These are phyloP conservation scores for Simmondsia chinensis DNA, from an alignment of 148 eudicot genomes.

Conservation along the genomic window DNA sequence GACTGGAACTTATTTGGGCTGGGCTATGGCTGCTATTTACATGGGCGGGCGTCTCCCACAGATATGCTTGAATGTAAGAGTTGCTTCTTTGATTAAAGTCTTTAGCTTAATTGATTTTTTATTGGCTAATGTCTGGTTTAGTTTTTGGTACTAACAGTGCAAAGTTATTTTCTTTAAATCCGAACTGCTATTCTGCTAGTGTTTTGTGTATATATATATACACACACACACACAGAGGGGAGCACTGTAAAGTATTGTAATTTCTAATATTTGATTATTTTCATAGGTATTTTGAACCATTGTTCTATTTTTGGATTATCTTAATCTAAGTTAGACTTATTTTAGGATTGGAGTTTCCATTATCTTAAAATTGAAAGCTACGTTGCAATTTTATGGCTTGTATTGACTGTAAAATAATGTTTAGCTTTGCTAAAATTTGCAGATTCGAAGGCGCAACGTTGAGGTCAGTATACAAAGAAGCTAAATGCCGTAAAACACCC, in stretches of 20 bases:
- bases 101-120: too few species aligned
- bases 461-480: slow-evolving; percentile 34
- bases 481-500: too few species aligned
- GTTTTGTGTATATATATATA: too few species aligned
- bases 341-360: not conserved
- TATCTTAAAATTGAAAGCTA: not conserved
- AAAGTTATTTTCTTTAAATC: too few species aligned
- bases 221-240: too few species aligned
- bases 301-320: not conserved
- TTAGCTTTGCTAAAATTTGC: slow-evolving; percentile 12
- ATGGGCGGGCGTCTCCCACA: slow-evolving; percentile 88
- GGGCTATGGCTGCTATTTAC: slow-evolving; percentile 82
- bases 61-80: slow-evolving; percentile 59
- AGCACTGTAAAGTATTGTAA: too few species aligned
- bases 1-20: slow-evolving; percentile 53
- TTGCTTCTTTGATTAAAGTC: not conserved
- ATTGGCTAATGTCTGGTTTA: too few species aligned
- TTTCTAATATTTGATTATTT: too few species aligned
- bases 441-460: slow-evolving; percentile 53
- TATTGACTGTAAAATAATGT: slow-evolving; percentile 2
- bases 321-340: not conserved
- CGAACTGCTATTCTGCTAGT: too few species aligned
- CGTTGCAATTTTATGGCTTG: not conserved
- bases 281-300: not conserved
- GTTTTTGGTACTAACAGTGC: too few species aligned